Evolutionary conservation across 768 basidiomycete species (phyloP), one percentile per base, ranked within the genome.

Genomic region (Russula olivacea): DNA sequence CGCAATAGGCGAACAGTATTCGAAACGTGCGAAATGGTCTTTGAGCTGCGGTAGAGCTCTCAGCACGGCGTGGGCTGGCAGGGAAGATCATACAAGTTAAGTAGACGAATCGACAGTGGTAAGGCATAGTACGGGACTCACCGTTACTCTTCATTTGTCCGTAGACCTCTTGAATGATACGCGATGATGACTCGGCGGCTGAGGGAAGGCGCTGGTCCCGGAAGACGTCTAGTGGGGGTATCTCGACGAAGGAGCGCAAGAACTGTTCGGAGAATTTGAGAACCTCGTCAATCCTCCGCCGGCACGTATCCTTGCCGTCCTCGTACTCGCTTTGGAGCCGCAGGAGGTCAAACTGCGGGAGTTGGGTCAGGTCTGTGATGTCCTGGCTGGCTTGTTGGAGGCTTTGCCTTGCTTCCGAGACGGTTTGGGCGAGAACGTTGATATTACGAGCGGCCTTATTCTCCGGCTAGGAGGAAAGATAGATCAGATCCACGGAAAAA

Each of bases 301-400:
- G 36, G 34, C 63, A 64, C 38, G 38, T 47, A 19, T 10, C 15
- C 41, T 51, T 41, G 14, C 59, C 23, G 14, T 19, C 25, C 48
- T 50, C 38, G 58, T 64, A 64, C 32, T 60, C 63, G 32, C 41
- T 43, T 51, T 55, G 49, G 32, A 64, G 54, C n/a, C 54, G 58
- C 17, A 45, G 41, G 25, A 64, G 58, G 14, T 50, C 41, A 12
- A 40, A 36, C 7, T 60, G 53, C 1, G 59, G 59, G 1, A 50
- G 47, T 12, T 59, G 58, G 19, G 63, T 59, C 14, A 64, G 28
- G 11, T 32, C 15, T 14, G 32, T 23, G 21, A 64, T 45, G 48
- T 51, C 25, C 47, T 5, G n/a, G 52, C 43, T 40, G 14, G 40
- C 40, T 17, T 55, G 52, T 28, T 21, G 30, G 9, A 64, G 30